Evolutionary conservation across 371 early-diverging fungal genomes (phyloP).

Genomic region (Mucor racemosus): DNA sequence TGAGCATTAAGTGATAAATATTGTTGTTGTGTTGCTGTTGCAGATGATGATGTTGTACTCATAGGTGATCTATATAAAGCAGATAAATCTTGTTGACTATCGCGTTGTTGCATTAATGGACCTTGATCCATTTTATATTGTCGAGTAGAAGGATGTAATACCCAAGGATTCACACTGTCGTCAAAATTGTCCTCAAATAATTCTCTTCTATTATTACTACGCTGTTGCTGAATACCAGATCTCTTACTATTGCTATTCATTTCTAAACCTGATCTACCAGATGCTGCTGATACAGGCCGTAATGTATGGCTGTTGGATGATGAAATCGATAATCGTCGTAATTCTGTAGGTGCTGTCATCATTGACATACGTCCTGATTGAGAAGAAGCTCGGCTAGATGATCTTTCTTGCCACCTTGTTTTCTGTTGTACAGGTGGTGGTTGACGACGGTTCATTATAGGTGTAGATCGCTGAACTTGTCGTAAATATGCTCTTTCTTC

Average conservation of each 20-base stretch:
- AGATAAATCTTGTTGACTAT: slow-evolving; percentile 23
- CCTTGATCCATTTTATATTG: slow-evolving; percentile 24
- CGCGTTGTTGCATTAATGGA: slow-evolving; percentile 1
- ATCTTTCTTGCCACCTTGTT: slow-evolving; percentile 14
- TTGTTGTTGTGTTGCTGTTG: slow-evolving; percentile 34
- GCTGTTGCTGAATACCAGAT: not conserved
- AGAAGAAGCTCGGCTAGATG: slow-evolving; percentile 35
- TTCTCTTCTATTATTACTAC: slow-evolving; percentile 1
- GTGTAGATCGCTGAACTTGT: slow-evolving; percentile 18
- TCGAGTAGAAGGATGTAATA: slow-evolving; percentile 26
- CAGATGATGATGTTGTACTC: slow-evolving; percentile 33
- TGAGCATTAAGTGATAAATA: not conserved
- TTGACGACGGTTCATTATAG: slow-evolving; percentile 5
- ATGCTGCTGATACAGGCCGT: slow-evolving; percentile 9
- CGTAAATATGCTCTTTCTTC: slow-evolving; percentile 37
- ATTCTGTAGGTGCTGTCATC: slow-evolving; percentile 30
- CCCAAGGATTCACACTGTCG: slow-evolving; percentile 45
- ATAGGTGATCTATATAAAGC: slow-evolving; percentile 13
- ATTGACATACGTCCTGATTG: slow-evolving; percentile 32
- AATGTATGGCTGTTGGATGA: slow-evolving; percentile 12
- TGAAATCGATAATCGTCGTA: slow-evolving; percentile 21
- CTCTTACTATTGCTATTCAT: not conserved
- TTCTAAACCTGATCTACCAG: slow-evolving; percentile 11
- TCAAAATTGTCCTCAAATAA: slow-evolving; percentile 37
- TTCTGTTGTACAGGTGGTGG: not conserved